These are phyloP conservation scores for Suillus subluteus DNA, from an alignment of 768 basidiomycete genomes.

Conservation along the genomic window DNA sequence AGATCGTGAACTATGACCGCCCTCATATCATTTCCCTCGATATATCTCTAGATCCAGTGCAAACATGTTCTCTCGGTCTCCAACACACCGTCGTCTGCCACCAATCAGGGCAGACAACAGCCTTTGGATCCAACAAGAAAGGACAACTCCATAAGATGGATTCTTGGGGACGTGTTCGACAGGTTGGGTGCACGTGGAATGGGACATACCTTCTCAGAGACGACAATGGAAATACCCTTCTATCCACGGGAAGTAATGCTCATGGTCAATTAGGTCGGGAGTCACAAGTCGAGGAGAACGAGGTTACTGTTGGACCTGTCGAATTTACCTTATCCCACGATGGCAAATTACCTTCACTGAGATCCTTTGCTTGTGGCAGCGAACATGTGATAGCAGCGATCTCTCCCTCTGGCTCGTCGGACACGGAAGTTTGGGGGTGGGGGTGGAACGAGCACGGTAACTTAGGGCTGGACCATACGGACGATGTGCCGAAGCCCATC, in stretches of 20 bases:
- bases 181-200: constrained; percentile 77
- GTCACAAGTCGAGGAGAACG: constrained; percentile 2
- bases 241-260: constrained; percentile 55
- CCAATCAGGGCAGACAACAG: constrained; percentile 48
- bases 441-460: constrained; percentile 99
- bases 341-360: constrained; percentile 29
- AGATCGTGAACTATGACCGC: constrained; percentile 15
- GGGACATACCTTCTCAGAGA: constrained; percentile 59
- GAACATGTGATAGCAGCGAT: constrained; percentile 73
- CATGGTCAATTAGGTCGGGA: constrained; percentile 70
- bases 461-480: constrained; percentile 66
- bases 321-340: constrained; percentile 29
- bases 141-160: constrained; percentile 56
- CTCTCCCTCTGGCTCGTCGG: constrained; percentile 19
- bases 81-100: constrained; percentile 54
- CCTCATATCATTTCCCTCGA: constrained; percentile 41
- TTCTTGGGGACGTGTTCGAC: constrained; percentile 27
- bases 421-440: constrained; percentile 75
- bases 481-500: constrained; percentile 53
- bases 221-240: constrained; percentile 32
- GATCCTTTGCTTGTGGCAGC: constrained; percentile 69
- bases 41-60: constrained; percentile 32
- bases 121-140: constrained; percentile 75
- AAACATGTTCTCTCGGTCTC: constrained; percentile 48
- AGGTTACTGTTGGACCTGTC: constrained; percentile 14